Percentiles rank a stretch among this genome's conserved stretches.
phyloP scores from a whole-genome alignment of 495 filamentous ascomycete species.

The Tirmania nivea region DNA sequence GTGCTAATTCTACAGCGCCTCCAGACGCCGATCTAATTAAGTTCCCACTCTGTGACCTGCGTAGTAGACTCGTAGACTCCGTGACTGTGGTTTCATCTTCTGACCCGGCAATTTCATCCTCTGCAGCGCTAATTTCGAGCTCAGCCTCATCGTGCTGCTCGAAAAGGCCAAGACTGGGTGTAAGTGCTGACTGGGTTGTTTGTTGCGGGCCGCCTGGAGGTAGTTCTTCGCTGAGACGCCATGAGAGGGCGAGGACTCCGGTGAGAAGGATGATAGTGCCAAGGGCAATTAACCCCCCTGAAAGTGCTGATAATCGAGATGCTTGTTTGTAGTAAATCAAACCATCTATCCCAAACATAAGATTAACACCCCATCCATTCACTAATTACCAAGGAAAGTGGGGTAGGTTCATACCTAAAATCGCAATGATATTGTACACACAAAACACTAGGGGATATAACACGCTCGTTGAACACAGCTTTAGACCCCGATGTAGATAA shows the following conservation, averaged over 20 bases:
- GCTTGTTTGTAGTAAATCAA: conserved; percentile 91
- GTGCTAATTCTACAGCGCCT: conserved; percentile 18
- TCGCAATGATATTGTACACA: conserved; percentile 98
- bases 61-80: conserved; percentile 24
- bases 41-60: conserved; percentile 11
- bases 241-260: conserved; percentile 81
- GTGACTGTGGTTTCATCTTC: conserved; percentile 18
- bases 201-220: conserved; percentile 26
- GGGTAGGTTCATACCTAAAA: conserved; percentile 26
- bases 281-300: conserved; percentile 64
- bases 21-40: conserved; percentile 8
- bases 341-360: conserved; percentile 33
- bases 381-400: too few species aligned
- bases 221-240: conserved; percentile 58
- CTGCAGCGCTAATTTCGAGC: conserved; percentile 24
- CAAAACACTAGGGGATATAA: conserved; percentile 97
- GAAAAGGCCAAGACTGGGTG: conserved; percentile 48
- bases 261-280: conserved; percentile 68
- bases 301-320: conserved; percentile 47
- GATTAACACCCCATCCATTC: too few species aligned
- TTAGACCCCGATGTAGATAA: conserved; percentile 81
- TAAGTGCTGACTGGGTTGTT: conserved; percentile 36
- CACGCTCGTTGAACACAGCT: conserved; percentile 83
- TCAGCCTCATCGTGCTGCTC: conserved; percentile 38
- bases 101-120: conserved; percentile 25